phyloP scores from a whole-genome alignment of 2,329 filamentous ascomycete genomes.

The Aspergillus phoenicis region DNA sequence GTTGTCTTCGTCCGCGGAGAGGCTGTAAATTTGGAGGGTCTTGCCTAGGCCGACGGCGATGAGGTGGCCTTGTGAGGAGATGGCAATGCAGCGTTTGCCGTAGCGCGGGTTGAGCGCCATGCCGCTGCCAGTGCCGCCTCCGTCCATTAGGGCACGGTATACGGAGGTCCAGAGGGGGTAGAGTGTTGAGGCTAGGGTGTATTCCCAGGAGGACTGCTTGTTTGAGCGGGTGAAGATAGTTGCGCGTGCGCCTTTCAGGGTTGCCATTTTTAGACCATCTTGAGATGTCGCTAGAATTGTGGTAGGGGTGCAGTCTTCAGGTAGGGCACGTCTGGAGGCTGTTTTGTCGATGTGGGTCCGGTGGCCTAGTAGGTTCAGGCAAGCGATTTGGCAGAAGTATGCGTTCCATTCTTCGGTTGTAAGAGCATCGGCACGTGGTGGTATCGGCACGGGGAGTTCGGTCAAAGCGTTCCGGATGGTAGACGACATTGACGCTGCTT shows the following conservation, averaged over 20 bases:
- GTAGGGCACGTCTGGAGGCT: slow-evolving; percentile 9
- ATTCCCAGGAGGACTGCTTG: slow-evolving; percentile 4
- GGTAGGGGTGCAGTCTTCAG: slow-evolving; percentile 14
- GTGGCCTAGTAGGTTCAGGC: slow-evolving; percentile 19
- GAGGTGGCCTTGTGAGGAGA: slow-evolving; percentile 20
- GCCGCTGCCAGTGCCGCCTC: background rate
- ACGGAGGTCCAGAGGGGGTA: slow-evolving; percentile 25
- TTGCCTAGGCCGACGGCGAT: slow-evolving; percentile 23
- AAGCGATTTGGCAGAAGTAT: slow-evolving; percentile 21
- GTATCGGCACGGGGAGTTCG: slow-evolving; percentile 17
- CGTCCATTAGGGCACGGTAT: slow-evolving; percentile 16
- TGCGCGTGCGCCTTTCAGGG: slow-evolving; percentile 18
- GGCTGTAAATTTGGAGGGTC: slow-evolving; percentile 26
- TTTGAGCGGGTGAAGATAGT: slow-evolving; percentile 11
- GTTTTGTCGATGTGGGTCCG: slow-evolving; percentile 16
- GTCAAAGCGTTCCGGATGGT: slow-evolving; percentile 19
- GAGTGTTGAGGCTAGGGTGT: slow-evolving; percentile 16
- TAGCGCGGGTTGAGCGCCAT: slow-evolving; percentile 18
- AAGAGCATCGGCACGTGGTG: slow-evolving; percentile 11
- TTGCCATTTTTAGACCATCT: slow-evolving; percentile 16
- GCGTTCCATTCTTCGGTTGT: slow-evolving; percentile 20
- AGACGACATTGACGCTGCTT: slow-evolving; percentile 21
- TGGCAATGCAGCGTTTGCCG: slow-evolving; percentile 20
- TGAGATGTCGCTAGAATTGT: slow-evolving; percentile 13
- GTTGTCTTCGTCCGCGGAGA: slow-evolving; percentile 3